Evolutionary conservation across 1,284 basidiomycete species (phyloP).

Genomic region (Crepidotus sp.): DNA sequence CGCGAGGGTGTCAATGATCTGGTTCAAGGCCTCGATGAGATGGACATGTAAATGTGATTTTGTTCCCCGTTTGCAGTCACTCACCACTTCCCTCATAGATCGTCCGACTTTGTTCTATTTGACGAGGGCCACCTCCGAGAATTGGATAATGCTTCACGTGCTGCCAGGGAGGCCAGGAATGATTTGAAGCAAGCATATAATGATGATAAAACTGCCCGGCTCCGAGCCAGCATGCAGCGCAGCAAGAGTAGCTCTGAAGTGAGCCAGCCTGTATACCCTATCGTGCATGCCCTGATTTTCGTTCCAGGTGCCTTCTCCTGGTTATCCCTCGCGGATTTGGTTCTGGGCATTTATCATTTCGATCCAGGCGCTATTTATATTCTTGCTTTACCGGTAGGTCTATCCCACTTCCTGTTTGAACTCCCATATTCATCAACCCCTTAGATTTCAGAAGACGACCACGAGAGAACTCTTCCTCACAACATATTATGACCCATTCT

Average conservation of each 20-base stretch:
- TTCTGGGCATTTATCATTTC: slow-evolving; percentile 15
- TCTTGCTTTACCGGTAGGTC: slow-evolving; percentile 15
- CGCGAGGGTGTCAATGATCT: slow-evolving; percentile 48
- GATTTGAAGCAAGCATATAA: slow-evolving; percentile 30
- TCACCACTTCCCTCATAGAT: slow-evolving; percentile 15
- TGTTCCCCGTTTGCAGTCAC: background rate
- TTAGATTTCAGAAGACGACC: slow-evolving; percentile 31
- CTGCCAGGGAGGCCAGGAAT: slow-evolving; percentile 41
- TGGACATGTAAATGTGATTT: slow-evolving; percentile 39
- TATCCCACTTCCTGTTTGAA: background rate
- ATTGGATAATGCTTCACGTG: slow-evolving; percentile 45
- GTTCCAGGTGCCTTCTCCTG: slow-evolving; percentile 3
- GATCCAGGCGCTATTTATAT: slow-evolving; percentile 15
- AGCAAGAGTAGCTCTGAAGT: slow-evolving; percentile 20
- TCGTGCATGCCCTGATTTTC: background rate
- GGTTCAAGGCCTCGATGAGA: slow-evolving; percentile 43
- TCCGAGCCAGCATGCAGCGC: slow-evolving; percentile 30
- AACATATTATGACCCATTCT: slow-evolving; percentile 66
- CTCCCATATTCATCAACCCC: slow-evolving; percentile 19
- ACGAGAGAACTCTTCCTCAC: slow-evolving; percentile 38
- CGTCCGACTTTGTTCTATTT: slow-evolving; percentile 25
- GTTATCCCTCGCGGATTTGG: slow-evolving; percentile 9
- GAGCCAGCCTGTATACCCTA: background rate
- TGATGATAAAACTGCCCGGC: slow-evolving; percentile 26
- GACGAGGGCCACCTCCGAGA: slow-evolving; percentile 40